phyloP scores from a whole-genome alignment of 2,329 filamentous ascomycete species.

The Penicillium sp. region DNA sequence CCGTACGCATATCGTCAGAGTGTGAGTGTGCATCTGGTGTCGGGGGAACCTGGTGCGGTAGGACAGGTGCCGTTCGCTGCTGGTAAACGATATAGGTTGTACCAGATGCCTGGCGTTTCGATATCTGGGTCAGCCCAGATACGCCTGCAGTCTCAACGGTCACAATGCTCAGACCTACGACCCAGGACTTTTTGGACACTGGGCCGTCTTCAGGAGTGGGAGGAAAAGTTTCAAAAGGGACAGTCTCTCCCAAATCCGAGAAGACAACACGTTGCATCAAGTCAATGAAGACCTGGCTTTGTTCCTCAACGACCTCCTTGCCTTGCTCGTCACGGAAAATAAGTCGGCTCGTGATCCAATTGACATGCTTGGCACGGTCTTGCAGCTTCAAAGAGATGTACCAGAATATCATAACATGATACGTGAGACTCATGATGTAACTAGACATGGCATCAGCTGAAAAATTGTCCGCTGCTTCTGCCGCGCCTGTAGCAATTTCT shows the following conservation, averaged over 20 bases:
- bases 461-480: conserved; percentile 36
- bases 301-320: conserved; percentile 78
- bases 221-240: conserved; percentile 44
- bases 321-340: conserved; percentile 75
- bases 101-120: conserved; percentile 53
- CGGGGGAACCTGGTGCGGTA: conserved; percentile 47
- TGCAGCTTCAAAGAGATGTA: conserved; percentile 85
- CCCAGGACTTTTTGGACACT: conserved; percentile 50
- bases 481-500: conserved; percentile 35
- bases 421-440: conserved; percentile 91
- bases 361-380: conserved; percentile 80
- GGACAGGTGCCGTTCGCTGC: conserved; percentile 47
- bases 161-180: conserved; percentile 54
- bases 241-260: conserved; percentile 75
- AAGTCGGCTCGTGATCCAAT: conserved; percentile 86
- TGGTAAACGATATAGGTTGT: conserved; percentile 52
- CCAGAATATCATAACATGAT: conserved; percentile 96
- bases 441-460: conserved; percentile 77
- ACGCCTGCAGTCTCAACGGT: conserved; percentile 51
- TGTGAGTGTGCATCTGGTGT: conserved; percentile 42
- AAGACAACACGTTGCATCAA: conserved; percentile 90
- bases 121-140: conserved; percentile 51
- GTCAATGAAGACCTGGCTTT: conserved; percentile 89
- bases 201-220: conserved; percentile 44
- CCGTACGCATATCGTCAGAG: conserved; percentile 39